Conservation (phyloP, 805 yeast species). For the Saccharomycopsis olivae region DNA sequence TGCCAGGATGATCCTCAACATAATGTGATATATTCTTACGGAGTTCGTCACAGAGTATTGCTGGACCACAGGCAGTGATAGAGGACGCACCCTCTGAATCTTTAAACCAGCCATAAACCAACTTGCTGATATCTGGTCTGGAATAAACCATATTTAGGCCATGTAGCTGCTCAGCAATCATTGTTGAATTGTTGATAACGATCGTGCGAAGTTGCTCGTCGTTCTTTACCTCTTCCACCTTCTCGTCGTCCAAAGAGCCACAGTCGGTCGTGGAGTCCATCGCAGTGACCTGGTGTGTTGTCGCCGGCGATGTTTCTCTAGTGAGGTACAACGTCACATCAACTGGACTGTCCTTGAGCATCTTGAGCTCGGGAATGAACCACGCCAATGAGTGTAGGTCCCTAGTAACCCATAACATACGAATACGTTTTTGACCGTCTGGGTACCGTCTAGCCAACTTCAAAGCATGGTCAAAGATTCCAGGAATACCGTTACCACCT, state of each 20-base stretch:
- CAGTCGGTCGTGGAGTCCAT: too few species aligned
- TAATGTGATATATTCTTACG: constrained; percentile 37
- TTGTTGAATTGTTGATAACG: background rate
- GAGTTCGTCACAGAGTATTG: constrained; percentile 43
- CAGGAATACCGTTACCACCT: constrained; percentile 45
- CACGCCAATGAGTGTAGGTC: constrained; percentile 39
- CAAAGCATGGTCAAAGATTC: constrained; percentile 33
- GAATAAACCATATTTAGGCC: constrained; percentile 28
- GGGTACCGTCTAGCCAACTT: constrained; percentile 22
- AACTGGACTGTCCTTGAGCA: constrained; percentile 23
- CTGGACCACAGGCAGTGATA: constrained; percentile 55
- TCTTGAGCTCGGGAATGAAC: constrained; percentile 34
- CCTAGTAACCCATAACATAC: constrained; percentile 56
- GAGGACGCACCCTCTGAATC: constrained; percentile 35
- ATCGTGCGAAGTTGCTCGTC: constrained; percentile 3
- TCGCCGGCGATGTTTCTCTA: constrained; percentile 9
- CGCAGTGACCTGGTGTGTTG: background rate
- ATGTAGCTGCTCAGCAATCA: constrained; percentile 1
- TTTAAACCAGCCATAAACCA: constrained; percentile 31
- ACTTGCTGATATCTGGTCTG: constrained; percentile 36
- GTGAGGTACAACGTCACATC: constrained; percentile 31
- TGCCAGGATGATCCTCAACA: constrained; percentile 30
- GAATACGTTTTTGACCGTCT: constrained; percentile 26
- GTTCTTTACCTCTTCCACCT: constrained; percentile 1
- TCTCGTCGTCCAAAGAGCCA: background rate